Evolutionary conservation across 345 rosid genomes (phyloP).

Genomic region (Toxicodendron radicans): DNA sequence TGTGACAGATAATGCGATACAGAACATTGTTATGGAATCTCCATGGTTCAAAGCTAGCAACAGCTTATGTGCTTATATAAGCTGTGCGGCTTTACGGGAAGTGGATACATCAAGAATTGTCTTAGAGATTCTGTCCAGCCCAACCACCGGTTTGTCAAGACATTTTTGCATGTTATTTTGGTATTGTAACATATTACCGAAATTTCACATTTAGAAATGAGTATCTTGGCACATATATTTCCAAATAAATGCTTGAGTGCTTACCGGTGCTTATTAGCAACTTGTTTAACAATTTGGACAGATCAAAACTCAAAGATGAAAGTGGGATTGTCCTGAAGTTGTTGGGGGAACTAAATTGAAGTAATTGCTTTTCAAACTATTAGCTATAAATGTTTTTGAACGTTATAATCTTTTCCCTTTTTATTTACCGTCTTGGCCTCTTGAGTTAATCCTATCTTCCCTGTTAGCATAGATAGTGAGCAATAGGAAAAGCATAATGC

Average conservation of each 20-base stretch:
- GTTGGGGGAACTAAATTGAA: not conserved
- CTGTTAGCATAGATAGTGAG: not conserved
- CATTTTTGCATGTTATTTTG: not conserved
- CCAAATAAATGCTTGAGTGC: not conserved
- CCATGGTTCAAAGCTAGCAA: conserved; percentile 27
- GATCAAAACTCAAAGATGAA: not conserved
- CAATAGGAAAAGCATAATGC: not conserved
- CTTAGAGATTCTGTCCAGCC: conserved; percentile 22
- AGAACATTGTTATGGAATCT: conserved; percentile 24
- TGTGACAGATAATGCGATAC: conserved; percentile 22
- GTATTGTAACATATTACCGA: not conserved
- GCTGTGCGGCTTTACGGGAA: conserved; percentile 26
- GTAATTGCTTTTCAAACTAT: not conserved
- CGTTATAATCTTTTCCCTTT: not conserved
- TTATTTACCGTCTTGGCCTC: not conserved
- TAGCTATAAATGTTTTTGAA: not conserved
- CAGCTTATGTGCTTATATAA: conserved; percentile 30
- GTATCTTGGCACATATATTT: not conserved
- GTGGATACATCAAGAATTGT: conserved; percentile 28
- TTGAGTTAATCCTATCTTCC: not conserved
- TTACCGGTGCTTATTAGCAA: not conserved
- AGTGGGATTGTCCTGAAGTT: not conserved
- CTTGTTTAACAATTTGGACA: not conserved
- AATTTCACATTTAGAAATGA: not conserved
- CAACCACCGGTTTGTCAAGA: conserved; percentile 2